These are phyloP conservation scores for Tilletia setariae DNA, from an alignment of 1,284 basidiomycete species.

Conservation along the genomic window DNA sequence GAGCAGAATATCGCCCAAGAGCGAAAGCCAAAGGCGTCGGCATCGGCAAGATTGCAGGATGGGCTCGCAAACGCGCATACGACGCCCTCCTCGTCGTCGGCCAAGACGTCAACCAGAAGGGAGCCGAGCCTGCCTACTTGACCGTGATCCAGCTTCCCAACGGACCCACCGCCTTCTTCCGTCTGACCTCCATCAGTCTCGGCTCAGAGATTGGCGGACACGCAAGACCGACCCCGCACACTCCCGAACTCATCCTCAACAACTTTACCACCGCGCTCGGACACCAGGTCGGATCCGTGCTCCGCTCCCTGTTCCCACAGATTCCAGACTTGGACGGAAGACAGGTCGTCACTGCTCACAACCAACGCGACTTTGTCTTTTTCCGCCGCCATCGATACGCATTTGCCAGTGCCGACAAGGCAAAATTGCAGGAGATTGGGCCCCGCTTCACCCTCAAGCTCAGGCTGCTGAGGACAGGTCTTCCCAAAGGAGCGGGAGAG, in stretches of 20 bases:
- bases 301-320: constrained; percentile 91
- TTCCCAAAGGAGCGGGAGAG: constrained; percentile 64
- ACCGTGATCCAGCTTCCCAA: constrained; percentile 85
- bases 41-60: constrained; percentile 84
- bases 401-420: constrained; percentile 74
- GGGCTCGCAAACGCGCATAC: constrained; percentile 85
- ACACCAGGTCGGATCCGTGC: constrained; percentile 84
- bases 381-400: constrained; percentile 94
- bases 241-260: constrained; percentile 93
- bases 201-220: constrained; percentile 81
- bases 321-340: constrained; percentile 92
- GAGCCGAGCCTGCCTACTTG: constrained; percentile 68
- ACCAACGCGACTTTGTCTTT: constrained; percentile 96
- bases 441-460: constrained; percentile 95
- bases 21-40: constrained; percentile 91
- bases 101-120: constrained; percentile 66
- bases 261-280: constrained; percentile 92
- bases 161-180: constrained; percentile 95
- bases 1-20: constrained; percentile 84
- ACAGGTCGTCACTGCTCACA: constrained; percentile 95
- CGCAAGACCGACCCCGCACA: constrained; percentile 84
- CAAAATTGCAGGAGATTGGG: constrained; percentile 93
- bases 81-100: constrained; percentile 87
- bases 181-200: constrained; percentile 80
- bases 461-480: constrained; percentile 78